These are phyloP conservation scores for Rhynchospora breviuscula DNA, from an alignment of 176 grass and related monocot genomes.

Conservation along the genomic window DNA sequence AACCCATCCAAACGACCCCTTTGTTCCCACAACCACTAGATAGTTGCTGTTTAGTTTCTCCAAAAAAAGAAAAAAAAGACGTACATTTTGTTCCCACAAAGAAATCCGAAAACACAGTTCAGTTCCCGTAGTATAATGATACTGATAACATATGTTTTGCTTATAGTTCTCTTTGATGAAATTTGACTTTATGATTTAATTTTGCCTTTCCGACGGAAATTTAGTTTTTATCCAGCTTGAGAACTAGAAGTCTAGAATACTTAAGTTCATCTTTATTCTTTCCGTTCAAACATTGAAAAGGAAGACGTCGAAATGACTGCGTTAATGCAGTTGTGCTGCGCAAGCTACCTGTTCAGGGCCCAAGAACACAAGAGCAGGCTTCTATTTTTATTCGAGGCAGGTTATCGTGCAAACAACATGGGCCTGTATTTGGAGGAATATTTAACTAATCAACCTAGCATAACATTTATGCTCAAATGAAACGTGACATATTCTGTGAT, in stretches of 20 bases:
- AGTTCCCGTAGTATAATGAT: neutral
- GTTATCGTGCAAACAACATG: neutral
- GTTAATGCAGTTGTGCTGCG: neutral
- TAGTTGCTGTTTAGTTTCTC: too few relatives aligned
- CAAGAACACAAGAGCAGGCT: neutral
- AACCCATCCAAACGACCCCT: too few relatives aligned
- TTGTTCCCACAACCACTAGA: too few relatives aligned
- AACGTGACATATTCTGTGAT: neutral
- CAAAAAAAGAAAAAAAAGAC: too few relatives aligned
- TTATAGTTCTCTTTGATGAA: neutral
- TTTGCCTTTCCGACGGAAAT: neutral
- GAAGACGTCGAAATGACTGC: neutral
- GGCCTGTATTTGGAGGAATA: neutral
- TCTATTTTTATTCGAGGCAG: neutral
- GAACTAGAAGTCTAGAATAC: too few relatives aligned
- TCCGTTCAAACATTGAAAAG: neutral
- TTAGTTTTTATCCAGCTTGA: too few relatives aligned
- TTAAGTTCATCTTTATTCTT: too few relatives aligned
- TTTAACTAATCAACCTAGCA: neutral
- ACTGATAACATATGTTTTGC: neutral
- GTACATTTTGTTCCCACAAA: too few relatives aligned
- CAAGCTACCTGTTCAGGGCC: neutral
- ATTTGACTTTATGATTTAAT: neutral
- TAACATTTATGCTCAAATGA: neutral
- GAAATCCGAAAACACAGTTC: too few relatives aligned